These are phyloP conservation scores for Diplodia corticola DNA, from an alignment of 2,329 filamentous ascomycete species.

Conservation along the genomic window DNA sequence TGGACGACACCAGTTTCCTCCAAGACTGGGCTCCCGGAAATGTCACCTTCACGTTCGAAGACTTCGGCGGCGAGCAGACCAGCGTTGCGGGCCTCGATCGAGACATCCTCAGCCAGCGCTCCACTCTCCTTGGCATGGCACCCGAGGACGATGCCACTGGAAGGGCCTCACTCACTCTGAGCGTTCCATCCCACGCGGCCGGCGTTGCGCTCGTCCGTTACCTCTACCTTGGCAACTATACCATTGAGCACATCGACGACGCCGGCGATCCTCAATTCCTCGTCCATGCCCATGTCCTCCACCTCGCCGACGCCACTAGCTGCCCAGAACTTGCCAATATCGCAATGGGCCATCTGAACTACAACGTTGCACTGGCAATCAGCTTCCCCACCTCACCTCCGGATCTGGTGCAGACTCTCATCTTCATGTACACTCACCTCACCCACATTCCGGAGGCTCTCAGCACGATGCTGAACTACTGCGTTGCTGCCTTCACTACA, in stretches of 20 bases:
- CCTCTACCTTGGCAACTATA: slow-evolving; percentile 45
- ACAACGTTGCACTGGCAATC: slow-evolving; percentile 42
- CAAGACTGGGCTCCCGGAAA: slow-evolving; percentile 24
- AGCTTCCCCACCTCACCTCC: slow-evolving; percentile 40
- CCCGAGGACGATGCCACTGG: slow-evolving; percentile 41
- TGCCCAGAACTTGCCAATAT: slow-evolving; percentile 41
- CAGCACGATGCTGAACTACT: slow-evolving; percentile 47
- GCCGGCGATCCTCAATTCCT: slow-evolving; percentile 36
- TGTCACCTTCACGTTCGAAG: slow-evolving; percentile 36
- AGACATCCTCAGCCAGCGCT: slow-evolving; percentile 36
- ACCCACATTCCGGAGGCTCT: slow-evolving; percentile 33
- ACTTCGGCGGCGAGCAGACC: slow-evolving; percentile 31
- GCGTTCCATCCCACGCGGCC: slow-evolving; percentile 36
- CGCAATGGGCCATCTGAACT: slow-evolving; percentile 43
- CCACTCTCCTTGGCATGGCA: slow-evolving; percentile 42
- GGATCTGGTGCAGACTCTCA: slow-evolving; percentile 44
- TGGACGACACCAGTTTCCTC: slow-evolving; percentile 22
- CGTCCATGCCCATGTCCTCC: slow-evolving; percentile 44
- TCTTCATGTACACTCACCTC: slow-evolving; percentile 37
- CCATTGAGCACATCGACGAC: neutral
- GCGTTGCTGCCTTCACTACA: slow-evolving; percentile 40
- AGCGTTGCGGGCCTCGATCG: slow-evolving; percentile 37
- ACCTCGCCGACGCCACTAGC: slow-evolving; percentile 44
- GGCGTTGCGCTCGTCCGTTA: slow-evolving; percentile 44
- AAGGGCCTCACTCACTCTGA: slow-evolving; percentile 38